Conservation (phyloP, 2,329 filamentous ascomycete genomes). For the Myriosclerotinia curreyana region DNA sequence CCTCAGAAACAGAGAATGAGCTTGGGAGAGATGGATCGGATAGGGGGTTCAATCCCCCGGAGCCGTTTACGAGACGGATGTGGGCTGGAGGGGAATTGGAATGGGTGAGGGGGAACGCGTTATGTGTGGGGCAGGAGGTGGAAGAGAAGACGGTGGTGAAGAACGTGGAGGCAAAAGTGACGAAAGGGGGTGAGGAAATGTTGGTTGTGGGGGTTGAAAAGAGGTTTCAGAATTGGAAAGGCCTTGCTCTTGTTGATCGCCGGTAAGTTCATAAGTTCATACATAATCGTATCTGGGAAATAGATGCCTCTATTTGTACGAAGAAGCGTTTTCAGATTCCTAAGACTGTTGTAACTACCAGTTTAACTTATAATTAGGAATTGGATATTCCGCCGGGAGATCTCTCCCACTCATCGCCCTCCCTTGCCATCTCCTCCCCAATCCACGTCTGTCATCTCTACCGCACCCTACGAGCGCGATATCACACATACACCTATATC, state of each 20-base stretch:
- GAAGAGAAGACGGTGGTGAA: conserved; percentile 56
- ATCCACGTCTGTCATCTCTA: conserved; percentile 20
- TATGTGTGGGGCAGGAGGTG: conserved; percentile 54
- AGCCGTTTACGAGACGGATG: conserved; percentile 62
- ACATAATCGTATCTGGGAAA: not conserved
- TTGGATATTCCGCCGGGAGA: conserved; percentile 38
- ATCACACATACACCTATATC: conserved; percentile 35
- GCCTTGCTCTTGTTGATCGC: conserved; percentile 53
- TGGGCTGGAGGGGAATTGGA: conserved; percentile 62
- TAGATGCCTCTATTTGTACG: not conserved
- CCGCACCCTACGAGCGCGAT: conserved; percentile 37
- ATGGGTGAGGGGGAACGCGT: conserved; percentile 45
- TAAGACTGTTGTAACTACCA: not conserved
- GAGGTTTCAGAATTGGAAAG: conserved; percentile 51
- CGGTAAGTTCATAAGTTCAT: conserved; percentile 41
- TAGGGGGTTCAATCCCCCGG: conserved; percentile 55
- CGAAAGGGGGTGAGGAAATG: conserved; percentile 57
- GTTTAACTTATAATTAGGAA: conserved; percentile 27
- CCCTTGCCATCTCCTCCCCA: conserved; percentile 26
- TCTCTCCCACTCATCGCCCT: conserved; percentile 29
- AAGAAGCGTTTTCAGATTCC: not conserved
- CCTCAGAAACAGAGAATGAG: conserved; percentile 50
- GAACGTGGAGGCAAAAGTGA: conserved; percentile 53
- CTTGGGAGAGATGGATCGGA: conserved; percentile 61
- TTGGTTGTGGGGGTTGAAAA: conserved; percentile 64